phyloP scores from a whole-genome alignment of 352 stramenopile genomes.

The Globisporangium splendens region DNA sequence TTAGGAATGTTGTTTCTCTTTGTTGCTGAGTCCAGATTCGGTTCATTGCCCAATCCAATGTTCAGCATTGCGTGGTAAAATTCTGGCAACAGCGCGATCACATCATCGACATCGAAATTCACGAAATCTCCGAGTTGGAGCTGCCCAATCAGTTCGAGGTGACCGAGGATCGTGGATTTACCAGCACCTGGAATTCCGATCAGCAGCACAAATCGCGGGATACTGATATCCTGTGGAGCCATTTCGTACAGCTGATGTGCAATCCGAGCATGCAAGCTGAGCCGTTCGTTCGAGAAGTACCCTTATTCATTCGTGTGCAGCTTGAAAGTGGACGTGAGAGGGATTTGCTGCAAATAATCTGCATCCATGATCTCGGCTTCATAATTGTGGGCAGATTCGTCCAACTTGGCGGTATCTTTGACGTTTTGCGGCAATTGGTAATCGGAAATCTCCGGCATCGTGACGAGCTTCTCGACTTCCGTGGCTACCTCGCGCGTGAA shows the following conservation, averaged over 20 bases:
- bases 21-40: too few relatives aligned
- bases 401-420: neutral
- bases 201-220: slow-evolving; percentile 67
- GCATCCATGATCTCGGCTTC: slow-evolving; percentile 46
- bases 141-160: slow-evolving; percentile 64
- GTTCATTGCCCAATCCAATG: slow-evolving; percentile 67
- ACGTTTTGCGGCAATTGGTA: slow-evolving; percentile 7
- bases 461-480: slow-evolving; percentile 45
- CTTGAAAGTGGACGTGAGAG: slow-evolving; percentile 52
- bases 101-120: slow-evolving; percentile 81
- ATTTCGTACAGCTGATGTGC: slow-evolving; percentile 65
- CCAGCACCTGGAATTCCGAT: slow-evolving; percentile 62
- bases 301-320: slow-evolving; percentile 55
- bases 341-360: slow-evolving; percentile 28
- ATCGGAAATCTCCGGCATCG: slow-evolving; percentile 29
- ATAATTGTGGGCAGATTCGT: slow-evolving; percentile 12
- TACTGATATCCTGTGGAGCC: slow-evolving; percentile 42
- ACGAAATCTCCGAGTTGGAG: slow-evolving; percentile 76
- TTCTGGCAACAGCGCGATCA: slow-evolving; percentile 73
- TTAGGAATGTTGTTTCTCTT: slow-evolving; percentile 19
- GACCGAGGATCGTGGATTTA: slow-evolving; percentile 75
- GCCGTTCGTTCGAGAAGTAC: slow-evolving; percentile 57
- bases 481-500: slow-evolving; percentile 50
- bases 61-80: slow-evolving; percentile 85
- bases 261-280: slow-evolving; percentile 69